A percentile compares a stretch with the other conserved stretches of the same genome.
phyloP scores from a whole-genome alignment of 2,329 filamentous ascomycete species.

The Colletotrichum navitas region DNA sequence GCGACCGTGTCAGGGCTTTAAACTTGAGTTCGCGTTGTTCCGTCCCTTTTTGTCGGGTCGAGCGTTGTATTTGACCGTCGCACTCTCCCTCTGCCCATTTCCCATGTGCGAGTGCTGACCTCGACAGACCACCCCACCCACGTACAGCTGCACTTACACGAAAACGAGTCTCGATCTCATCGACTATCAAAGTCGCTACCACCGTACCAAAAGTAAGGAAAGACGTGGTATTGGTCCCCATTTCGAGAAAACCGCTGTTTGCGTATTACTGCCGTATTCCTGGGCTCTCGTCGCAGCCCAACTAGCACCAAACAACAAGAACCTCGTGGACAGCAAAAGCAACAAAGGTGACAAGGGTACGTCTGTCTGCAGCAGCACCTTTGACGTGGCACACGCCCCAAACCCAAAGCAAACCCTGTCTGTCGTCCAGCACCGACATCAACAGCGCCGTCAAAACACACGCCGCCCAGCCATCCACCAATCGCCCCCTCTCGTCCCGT shows the following conservation, averaged over 20 bases:
- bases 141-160: neutral
- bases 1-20: neutral
- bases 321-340: neutral
- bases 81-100: neutral
- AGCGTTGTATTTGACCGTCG: neutral
- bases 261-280: neutral
- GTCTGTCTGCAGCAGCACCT: neutral
- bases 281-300: neutral
- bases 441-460: neutral
- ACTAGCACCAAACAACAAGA: neutral
- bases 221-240: neutral
- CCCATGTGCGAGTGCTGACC: neutral
- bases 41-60: neutral
- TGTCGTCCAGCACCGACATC: neutral
- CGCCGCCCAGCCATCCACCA: neutral
- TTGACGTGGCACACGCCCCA: slow-evolving; percentile 20
- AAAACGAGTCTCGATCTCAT: neutral
- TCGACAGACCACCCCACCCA: neutral
- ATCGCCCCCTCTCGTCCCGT: neutral
- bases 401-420: neutral
- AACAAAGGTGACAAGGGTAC: neutral
- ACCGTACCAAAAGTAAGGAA: neutral
- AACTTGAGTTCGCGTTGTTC: neutral
- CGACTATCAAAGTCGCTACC: neutral
- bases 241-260: neutral